Evolutionary conservation across 768 basidiomycete genomes (phyloP).

Genomic region (Tephrocybe rancida): DNA sequence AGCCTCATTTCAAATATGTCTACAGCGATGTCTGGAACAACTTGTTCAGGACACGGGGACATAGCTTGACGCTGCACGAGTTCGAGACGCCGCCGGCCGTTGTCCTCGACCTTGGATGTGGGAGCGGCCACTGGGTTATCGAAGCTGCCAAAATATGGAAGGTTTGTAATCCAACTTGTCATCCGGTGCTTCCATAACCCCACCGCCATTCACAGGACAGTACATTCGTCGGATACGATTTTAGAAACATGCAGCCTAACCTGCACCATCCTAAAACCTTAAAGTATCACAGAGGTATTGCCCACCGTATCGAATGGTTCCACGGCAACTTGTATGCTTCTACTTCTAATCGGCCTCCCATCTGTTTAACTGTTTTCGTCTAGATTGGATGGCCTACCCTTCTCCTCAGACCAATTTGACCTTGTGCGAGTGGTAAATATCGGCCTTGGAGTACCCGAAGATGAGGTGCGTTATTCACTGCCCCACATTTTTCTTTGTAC

Average conservation of each 20-base stretch:
- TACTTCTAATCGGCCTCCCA: background rate
- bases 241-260: conserved; percentile 55
- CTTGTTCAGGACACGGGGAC: conserved; percentile 55
- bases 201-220: conserved; percentile 40
- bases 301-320: conserved; percentile 62
- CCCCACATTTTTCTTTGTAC: background rate
- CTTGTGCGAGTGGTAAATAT: conserved; percentile 66
- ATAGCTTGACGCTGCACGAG: conserved; percentile 54
- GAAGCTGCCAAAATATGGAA: conserved; percentile 70
- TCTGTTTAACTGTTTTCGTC: conserved; percentile 7
- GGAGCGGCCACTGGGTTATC: conserved; percentile 70
- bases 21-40: conserved; percentile 73
- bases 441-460: conserved; percentile 71
- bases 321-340: conserved; percentile 64
- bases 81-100: conserved; percentile 51
- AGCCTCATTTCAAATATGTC: conserved; percentile 8
- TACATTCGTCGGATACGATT: conserved; percentile 62
- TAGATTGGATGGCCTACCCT: conserved; percentile 69
- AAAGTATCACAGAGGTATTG: conserved; percentile 39
- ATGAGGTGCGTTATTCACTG: conserved; percentile 45
- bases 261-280: conserved; percentile 28
- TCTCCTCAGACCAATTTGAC: conserved; percentile 58
- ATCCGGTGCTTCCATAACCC: conserved; percentile 5
- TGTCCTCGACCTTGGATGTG: conserved; percentile 74
- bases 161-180: conserved; percentile 35